Conservation (phyloP, 805 yeast genomes). For the Blastobotrys attinorum region DNA sequence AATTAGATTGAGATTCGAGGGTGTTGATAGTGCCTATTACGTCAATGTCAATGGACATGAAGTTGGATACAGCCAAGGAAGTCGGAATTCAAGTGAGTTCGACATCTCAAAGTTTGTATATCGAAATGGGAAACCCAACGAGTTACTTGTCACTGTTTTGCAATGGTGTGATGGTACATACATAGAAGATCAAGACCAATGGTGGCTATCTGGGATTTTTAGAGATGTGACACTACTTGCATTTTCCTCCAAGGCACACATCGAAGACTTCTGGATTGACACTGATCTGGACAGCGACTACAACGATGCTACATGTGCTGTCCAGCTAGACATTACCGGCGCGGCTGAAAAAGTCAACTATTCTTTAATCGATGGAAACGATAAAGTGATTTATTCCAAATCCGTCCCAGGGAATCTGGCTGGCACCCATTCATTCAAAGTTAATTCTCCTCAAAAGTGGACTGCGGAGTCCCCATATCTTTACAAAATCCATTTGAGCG, state of each 20-base stretch:
- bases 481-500: conserved; percentile 18
- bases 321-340: conserved; percentile 1
- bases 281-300: conserved; percentile 8
- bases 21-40: conserved; percentile 31
- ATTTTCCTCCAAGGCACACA: conserved; percentile 22
- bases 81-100: conserved; percentile 30
- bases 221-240: conserved; percentile 30
- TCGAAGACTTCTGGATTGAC: conserved; percentile 23
- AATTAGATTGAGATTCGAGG: conserved; percentile 28
- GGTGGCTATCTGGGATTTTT: conserved; percentile 34
- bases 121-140: conserved; percentile 8
- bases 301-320: conserved; percentile 2
- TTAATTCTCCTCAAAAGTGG: conserved; percentile 26
- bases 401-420: not conserved
- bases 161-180: conserved; percentile 29
- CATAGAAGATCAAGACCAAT: conserved; percentile 33
- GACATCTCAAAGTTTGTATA: conserved; percentile 18
- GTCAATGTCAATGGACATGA: conserved; percentile 26
- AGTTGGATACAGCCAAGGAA: conserved; percentile 30
- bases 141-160: conserved; percentile 23
- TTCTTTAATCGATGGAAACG: not conserved
- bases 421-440: not conserved
- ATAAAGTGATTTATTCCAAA: not conserved
- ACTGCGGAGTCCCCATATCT: conserved; percentile 32
- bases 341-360: not conserved